Base-by-base conservation (phyloP, 176 grass and related monocot genomes). In the Aegilops speltoides region DNA sequence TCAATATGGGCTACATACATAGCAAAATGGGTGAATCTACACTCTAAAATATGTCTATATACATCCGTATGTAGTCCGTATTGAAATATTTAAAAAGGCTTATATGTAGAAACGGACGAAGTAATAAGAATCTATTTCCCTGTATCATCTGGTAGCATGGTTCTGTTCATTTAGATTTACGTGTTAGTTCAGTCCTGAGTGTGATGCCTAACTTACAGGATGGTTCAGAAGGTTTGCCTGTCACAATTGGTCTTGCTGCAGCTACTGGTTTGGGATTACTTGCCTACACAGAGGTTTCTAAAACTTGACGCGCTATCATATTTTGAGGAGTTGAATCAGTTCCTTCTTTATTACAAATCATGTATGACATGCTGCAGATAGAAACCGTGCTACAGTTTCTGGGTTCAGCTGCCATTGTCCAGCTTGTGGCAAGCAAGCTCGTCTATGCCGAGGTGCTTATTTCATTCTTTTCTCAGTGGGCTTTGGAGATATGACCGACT, bases 371-470 rank as follows among this genome's bases (percentile, higher is more conserved):
- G 10, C 34, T 91, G 79, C 90, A 99, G 97, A 81, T 99, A 91
- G 97, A 99, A 82, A 97, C 92, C 25, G 71, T 99, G 62, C 92
- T 99, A n/a, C 92, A 99, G 74, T 85, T 99, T 83, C 81, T 99
- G 67, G 97, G 97, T 6, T 99, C 97, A 76, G 92, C 94, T 87
- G 97, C 92, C 68, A 59, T 99, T 86, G 72, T 99, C 56, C 97
- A 99, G 77, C 79, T 97, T 59, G 73, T 91, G 20, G 75, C 82
- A 76, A 99, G 80, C 48, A 96, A 91, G 31, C 46, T 99, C 62
- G 73, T 99, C 62, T 93, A 93, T 81, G 90, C 94, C 14, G 90
- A 99, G 89, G 97, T 99, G 77, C 19, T 33, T 87, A 76, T 61
- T 76, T 77, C 22, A 81, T 66, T 79, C 32, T n/a, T 46, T 25